Evolutionary conservation across 352 stramenopile species (phyloP).

Genomic region (Thraustochytrium striatum): DNA sequence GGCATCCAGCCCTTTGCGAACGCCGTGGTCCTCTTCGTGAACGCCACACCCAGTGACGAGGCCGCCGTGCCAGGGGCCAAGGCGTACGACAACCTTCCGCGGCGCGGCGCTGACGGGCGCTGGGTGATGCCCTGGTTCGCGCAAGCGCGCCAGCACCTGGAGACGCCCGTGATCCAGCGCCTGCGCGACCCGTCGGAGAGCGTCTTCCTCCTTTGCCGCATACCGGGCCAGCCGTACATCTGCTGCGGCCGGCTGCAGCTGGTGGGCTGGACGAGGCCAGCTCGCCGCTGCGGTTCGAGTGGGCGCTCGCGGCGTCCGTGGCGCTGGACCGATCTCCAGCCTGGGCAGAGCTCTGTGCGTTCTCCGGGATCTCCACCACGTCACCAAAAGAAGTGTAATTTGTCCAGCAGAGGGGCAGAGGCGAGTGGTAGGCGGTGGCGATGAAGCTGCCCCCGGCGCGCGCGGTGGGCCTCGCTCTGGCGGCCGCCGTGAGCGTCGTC

Average conservation of each 20-base stretch:
- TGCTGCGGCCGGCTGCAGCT: neutral
- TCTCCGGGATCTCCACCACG: too few relatives aligned
- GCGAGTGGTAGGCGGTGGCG: too few relatives aligned
- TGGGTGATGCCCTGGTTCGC: conserved; percentile 26
- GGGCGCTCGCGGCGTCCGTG: too few relatives aligned
- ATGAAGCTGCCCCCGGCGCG: too few relatives aligned
- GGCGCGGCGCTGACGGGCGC: neutral
- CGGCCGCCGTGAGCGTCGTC: too few relatives aligned
- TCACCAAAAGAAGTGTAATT: too few relatives aligned
- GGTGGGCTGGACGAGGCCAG: too few relatives aligned
- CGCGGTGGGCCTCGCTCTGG: too few relatives aligned
- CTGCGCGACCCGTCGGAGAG: neutral
- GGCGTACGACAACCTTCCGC: conserved; percentile 8
- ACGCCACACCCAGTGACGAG: neutral
- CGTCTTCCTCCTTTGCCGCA: neutral
- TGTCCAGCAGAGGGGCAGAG: too few relatives aligned
- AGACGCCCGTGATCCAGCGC: conserved; percentile 15
- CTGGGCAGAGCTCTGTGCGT: too few relatives aligned
- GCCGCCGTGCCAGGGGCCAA: neutral
- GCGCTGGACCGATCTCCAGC: too few relatives aligned
- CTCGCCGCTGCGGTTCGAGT: too few relatives aligned
- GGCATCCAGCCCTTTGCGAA: conserved; percentile 19
- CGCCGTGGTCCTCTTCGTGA: conserved; percentile 19
- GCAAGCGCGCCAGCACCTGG: neutral
- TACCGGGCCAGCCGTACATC: conserved; percentile 1